Conservation (phyloP, 23 red algal species). For the Gracilariopsis chorda region DNA sequence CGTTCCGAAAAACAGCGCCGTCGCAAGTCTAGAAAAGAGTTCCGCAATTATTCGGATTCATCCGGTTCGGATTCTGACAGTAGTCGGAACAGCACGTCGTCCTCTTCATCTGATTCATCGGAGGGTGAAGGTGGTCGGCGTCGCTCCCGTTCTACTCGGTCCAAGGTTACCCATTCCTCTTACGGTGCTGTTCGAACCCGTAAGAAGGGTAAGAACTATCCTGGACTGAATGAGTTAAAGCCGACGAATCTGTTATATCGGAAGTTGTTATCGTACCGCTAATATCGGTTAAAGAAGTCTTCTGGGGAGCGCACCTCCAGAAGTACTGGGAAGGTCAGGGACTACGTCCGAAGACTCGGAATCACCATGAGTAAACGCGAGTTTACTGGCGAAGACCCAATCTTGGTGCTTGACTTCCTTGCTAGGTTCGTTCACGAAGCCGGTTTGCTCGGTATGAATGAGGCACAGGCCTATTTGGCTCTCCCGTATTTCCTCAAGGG, state of each 20-base stretch:
- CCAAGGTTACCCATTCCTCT: too few species aligned
- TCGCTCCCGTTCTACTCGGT: too few species aligned
- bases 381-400: constrained; percentile 4
- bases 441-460: not conserved
- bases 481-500: constrained; percentile 15
- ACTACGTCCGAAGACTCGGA: not conserved
- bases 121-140: too few species aligned
- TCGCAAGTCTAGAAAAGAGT: not conserved
- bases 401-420: constrained; percentile 6
- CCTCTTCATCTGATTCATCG: too few species aligned
- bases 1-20: not conserved
- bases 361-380: not conserved
- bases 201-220: not conserved
- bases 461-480: not conserved
- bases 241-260: constrained; percentile 2
- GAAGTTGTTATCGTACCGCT: not conserved
- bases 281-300: not conserved
- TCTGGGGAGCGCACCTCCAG: not conserved
- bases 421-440: not conserved
- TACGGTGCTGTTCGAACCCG: too few species aligned
- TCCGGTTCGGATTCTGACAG: not conserved
- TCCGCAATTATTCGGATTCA: not conserved
- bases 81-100: too few species aligned
- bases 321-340: not conserved
- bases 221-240: not conserved